A percentile compares a stretch with the other conserved stretches of the same genome.
Conservation (phyloP, 306 rosid species). For the Gastrolobium bilobum region DNA sequence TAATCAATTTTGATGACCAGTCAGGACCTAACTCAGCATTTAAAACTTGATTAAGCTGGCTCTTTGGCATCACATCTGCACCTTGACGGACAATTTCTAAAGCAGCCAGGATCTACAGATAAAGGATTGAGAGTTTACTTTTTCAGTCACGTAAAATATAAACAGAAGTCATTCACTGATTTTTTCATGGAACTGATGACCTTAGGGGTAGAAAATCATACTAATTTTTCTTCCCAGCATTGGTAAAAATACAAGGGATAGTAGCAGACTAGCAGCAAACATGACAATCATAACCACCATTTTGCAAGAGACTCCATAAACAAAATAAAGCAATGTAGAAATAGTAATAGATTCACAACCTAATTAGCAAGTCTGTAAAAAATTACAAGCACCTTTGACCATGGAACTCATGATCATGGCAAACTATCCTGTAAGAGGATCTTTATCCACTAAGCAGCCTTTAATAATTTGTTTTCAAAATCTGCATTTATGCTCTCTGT, state of each 20-base stretch:
- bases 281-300: constrained; percentile 30
- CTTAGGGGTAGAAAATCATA: constrained; percentile 19
- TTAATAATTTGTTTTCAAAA: constrained; percentile 31
- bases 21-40: constrained; percentile 82
- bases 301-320: constrained; percentile 19
- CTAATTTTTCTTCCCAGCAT: constrained; percentile 29
- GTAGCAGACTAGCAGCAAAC: constrained; percentile 10
- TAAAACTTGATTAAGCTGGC: constrained; percentile 90
- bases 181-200: constrained; percentile 37
- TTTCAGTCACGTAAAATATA: constrained; percentile 24
- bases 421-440: constrained; percentile 8
- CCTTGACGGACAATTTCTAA: constrained; percentile 97
- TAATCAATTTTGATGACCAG: constrained; percentile 79
- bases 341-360: constrained; percentile 21
- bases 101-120: constrained; percentile 86
- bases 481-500: neutral
- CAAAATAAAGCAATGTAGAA: constrained; percentile 11
- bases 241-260: constrained; percentile 36
- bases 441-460: constrained; percentile 12
- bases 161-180: constrained; percentile 23
- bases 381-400: constrained; percentile 23
- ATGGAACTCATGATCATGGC: constrained; percentile 4
- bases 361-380: constrained; percentile 31
- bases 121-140: constrained; percentile 35
- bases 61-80: constrained; percentile 95